These are phyloP conservation scores for Venturia aucupariae DNA, from an alignment of 2,329 filamentous ascomycete species.

Conservation along the genomic window DNA sequence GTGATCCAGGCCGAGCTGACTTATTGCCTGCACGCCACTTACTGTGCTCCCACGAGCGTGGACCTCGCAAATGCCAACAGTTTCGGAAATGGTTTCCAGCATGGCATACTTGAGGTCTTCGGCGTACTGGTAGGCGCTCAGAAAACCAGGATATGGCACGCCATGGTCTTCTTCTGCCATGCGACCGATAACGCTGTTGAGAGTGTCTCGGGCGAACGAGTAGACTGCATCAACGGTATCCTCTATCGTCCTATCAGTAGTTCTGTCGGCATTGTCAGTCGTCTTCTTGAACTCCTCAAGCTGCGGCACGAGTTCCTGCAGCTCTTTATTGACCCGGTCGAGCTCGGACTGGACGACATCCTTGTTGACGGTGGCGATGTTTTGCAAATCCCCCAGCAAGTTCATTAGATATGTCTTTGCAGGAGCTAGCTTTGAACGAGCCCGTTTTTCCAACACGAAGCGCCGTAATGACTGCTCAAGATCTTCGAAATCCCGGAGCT, in stretches of 20 bases:
- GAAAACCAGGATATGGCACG: conserved; percentile 77
- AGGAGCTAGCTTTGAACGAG: conserved; percentile 88
- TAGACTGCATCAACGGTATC: conserved; percentile 80
- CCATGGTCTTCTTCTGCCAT: conserved; percentile 71
- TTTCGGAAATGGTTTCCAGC: conserved; percentile 74
- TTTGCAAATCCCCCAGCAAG: conserved; percentile 77
- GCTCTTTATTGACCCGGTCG: conserved; percentile 69
- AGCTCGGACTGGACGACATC: conserved; percentile 81
- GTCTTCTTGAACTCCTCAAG: conserved; percentile 78
- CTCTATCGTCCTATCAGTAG: conserved; percentile 75
- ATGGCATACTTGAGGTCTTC: conserved; percentile 90
- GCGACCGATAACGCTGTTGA: conserved; percentile 65
- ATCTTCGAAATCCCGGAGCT: conserved; percentile 79
- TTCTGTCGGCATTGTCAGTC: conserved; percentile 67
- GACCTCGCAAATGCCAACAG: conserved; percentile 74
- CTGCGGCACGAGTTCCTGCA: conserved; percentile 73
- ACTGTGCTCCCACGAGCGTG: conserved; percentile 72
- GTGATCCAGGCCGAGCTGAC: conserved; percentile 78
- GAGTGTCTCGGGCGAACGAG: conserved; percentile 64
- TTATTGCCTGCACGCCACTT: conserved; percentile 74
- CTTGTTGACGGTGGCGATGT: conserved; percentile 74
- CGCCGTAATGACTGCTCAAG: conserved; percentile 81
- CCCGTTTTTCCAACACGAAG: conserved; percentile 92
- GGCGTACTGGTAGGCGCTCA: conserved; percentile 81
- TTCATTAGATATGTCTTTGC: conserved; percentile 94